Conservation (phyloP, 75 land plant species). For the Pinus taeda region DNA sequence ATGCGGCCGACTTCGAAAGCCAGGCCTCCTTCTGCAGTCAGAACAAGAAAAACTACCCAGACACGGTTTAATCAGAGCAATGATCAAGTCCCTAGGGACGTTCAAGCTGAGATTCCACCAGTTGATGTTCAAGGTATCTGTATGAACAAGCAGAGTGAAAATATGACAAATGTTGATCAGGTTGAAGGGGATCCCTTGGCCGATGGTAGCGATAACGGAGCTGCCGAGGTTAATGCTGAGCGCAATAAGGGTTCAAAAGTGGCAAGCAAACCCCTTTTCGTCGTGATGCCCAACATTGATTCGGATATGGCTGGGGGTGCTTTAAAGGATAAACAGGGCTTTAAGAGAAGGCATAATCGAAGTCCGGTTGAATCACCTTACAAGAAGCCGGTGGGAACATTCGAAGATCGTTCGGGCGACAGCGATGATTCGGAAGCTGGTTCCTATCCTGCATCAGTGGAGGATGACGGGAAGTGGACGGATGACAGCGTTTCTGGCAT, state of each 20-base stretch:
- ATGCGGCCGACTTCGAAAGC: slow-evolving; percentile 2
- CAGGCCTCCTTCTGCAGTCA: slow-evolving; percentile 3
- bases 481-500: slow-evolving; percentile 5
- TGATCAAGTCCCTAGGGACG: neutral
- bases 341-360: neutral
- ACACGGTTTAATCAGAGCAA: neutral
- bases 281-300: neutral
- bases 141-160: neutral
- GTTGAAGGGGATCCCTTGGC: neutral
- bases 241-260: neutral
- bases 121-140: neutral
- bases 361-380: neutral
- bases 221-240: neutral
- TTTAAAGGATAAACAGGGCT: neutral
- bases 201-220: neutral
- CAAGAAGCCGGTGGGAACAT: neutral
- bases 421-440: slow-evolving; percentile 10
- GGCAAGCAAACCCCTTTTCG: neutral
- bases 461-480: neutral
- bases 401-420: neutral
- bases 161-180: neutral
- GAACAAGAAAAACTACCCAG: neutral
- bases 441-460: neutral
- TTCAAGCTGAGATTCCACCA: neutral
- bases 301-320: neutral